Percentiles rank a stretch among this genome's conserved stretches.
These are phyloP conservation scores for Calocera viscosa DNA, from an alignment of 768 basidiomycete species.

Conservation along the genomic window DNA sequence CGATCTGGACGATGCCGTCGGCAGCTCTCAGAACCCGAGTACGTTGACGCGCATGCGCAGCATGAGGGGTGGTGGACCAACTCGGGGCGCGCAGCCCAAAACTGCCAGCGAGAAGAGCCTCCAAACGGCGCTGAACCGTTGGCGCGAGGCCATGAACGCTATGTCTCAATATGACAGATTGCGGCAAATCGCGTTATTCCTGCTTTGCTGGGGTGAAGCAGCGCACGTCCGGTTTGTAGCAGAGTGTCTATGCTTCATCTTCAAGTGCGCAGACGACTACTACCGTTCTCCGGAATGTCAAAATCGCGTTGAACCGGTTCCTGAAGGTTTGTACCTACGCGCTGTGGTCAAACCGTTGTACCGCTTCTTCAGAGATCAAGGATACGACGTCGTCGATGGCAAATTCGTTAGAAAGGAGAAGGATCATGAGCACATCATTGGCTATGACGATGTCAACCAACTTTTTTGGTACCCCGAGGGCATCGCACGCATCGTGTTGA, in stretches of 20 bases:
- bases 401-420: slow-evolving; percentile 86
- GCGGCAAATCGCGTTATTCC: slow-evolving; percentile 86
- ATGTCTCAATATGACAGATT: slow-evolving; percentile 98
- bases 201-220: slow-evolving; percentile 96
- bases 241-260: slow-evolving; percentile 97
- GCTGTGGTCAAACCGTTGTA: slow-evolving; percentile 88
- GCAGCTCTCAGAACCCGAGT: slow-evolving; percentile 82
- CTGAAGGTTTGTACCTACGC: slow-evolving; percentile 88
- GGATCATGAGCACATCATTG: slow-evolving; percentile 90
- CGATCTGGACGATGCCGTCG: slow-evolving; percentile 94
- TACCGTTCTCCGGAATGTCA: slow-evolving; percentile 99
- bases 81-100: slow-evolving; percentile 30
- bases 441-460: slow-evolving; percentile 98
- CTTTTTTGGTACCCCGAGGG: slow-evolving; percentile 99
- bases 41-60: slow-evolving; percentile 63
- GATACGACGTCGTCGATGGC: slow-evolving; percentile 90
- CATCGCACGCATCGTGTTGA: slow-evolving; percentile 77
- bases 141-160: slow-evolving; percentile 96
- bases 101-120: slow-evolving; percentile 61
- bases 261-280: slow-evolving; percentile 99
- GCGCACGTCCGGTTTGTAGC: slow-evolving; percentile 95
- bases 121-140: slow-evolving; percentile 74
- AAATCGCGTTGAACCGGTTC: slow-evolving; percentile 77
- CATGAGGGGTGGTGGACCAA: slow-evolving; percentile 46
- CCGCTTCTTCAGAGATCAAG: slow-evolving; percentile 92